phyloP scores from a whole-genome alignment of 371 early-diverging fungal species.

The Phascolomyces articulosus region DNA sequence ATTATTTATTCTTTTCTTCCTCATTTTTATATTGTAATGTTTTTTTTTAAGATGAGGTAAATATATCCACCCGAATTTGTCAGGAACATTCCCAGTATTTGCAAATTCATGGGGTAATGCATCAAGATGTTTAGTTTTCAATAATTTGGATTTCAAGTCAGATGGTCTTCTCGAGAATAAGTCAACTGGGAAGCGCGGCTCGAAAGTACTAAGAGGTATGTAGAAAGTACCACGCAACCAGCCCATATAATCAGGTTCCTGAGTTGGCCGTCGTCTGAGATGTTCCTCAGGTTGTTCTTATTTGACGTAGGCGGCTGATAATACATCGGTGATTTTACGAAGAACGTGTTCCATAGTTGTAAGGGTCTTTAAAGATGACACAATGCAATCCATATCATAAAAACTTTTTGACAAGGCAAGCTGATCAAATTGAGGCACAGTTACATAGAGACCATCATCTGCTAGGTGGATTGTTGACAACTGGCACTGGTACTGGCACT shows the following conservation, averaged over 20 bases:
- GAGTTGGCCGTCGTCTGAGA: no score
- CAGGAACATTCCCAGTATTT: background rate
- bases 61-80: background rate
- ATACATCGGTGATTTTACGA: no score
- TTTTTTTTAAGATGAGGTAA: background rate
- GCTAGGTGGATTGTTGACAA: background rate
- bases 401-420: background rate
- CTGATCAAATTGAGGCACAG: background rate
- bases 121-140: background rate
- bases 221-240: background rate
- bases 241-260: background rate
- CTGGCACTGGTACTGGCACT: background rate
- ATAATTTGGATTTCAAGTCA: background rate
- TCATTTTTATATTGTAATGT: no score
- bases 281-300: no score
- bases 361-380: background rate
- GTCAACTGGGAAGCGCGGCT: background rate
- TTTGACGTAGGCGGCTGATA: no score
- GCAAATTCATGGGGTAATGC: background rate
- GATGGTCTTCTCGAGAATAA: background rate
- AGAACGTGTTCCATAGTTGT: background rate
- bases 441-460: background rate
- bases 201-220: background rate
- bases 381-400: background rate
- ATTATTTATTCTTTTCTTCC: no score